A percentile compares a stretch with the other conserved stretches of the same genome.
Evolutionary conservation across 306 rosid species (phyloP).

Genomic region (Psophocarpus tetragonolobus): DNA sequence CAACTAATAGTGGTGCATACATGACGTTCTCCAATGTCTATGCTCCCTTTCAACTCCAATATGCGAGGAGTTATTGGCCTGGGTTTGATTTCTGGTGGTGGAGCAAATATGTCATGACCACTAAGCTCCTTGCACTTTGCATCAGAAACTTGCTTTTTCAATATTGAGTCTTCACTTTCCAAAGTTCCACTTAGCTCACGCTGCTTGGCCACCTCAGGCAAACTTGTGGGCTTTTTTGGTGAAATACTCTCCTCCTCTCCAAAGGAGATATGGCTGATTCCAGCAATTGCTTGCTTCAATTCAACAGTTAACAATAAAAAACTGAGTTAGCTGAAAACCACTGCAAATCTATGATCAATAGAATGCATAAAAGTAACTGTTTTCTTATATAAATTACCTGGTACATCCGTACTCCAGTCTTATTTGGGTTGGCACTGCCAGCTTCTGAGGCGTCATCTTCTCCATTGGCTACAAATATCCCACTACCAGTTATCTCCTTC

Average conservation of each 20-base stretch:
- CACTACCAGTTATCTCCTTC: constrained; percentile 99
- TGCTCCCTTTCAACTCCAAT: constrained; percentile 82
- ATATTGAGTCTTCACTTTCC: constrained; percentile 73
- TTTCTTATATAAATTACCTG: constrained; percentile 63
- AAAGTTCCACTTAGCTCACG: constrained; percentile 95
- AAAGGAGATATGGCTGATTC: constrained; percentile 95
- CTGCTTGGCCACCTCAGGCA: constrained; percentile 96
- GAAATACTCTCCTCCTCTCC: constrained; percentile 77
- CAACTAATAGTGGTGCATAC: constrained; percentile 50
- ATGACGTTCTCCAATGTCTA: constrained; percentile 67
- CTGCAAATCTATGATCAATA: background rate
- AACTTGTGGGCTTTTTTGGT: constrained; percentile 71
- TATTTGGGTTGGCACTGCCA: constrained; percentile 61
- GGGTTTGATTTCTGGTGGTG: constrained; percentile 96
- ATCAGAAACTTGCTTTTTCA: constrained; percentile 89
- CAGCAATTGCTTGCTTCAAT: constrained; percentile 79
- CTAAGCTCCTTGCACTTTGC: constrained; percentile 93
- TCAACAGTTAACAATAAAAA: constrained; percentile 32
- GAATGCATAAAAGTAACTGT: background rate
- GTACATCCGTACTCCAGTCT: constrained; percentile 84
- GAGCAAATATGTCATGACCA: constrained; percentile 95
- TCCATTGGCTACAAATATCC: constrained; percentile 71
- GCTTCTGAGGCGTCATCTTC: constrained; percentile 62
- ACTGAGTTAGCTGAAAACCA: constrained; percentile 25
- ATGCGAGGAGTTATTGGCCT: constrained; percentile 72